Percentiles rank a stretch among this genome's conserved stretches.
These are phyloP conservation scores for Teunomyces funiuensis DNA, from an alignment of 805 yeast species.

Conservation along the genomic window DNA sequence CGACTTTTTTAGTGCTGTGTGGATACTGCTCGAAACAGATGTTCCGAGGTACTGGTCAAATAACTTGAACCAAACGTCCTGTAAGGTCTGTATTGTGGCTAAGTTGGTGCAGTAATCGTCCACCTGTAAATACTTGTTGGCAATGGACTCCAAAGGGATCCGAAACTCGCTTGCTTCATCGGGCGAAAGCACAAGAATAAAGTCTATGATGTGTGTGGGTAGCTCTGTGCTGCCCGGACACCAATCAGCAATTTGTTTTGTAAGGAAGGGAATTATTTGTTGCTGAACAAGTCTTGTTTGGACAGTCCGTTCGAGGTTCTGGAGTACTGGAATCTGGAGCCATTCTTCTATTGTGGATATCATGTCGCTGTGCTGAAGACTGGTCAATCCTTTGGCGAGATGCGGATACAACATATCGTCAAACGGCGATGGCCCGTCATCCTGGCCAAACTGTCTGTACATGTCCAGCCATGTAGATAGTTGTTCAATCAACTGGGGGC, in stretches of 20 bases:
- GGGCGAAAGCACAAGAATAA: slow-evolving; percentile 15
- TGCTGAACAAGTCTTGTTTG: slow-evolving; percentile 16
- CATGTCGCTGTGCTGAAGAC: slow-evolving; percentile 5
- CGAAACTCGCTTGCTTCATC: slow-evolving; percentile 9
- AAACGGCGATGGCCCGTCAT: slow-evolving; percentile 11
- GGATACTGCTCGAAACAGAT: slow-evolving; percentile 1
- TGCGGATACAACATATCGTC: slow-evolving; percentile 19
- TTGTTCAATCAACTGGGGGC: slow-evolving; percentile 5
- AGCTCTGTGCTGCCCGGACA: slow-evolving; percentile 11
- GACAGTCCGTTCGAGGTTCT: slow-evolving; percentile 12
- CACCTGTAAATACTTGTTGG: slow-evolving; percentile 13
- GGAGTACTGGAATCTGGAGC: slow-evolving; percentile 15
- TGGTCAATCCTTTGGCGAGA: slow-evolving; percentile 1
- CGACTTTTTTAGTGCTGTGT: neutral
- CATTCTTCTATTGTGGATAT: slow-evolving; percentile 16
- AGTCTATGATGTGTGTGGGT: slow-evolving; percentile 21
- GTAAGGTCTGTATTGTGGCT: neutral
- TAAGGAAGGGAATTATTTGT: slow-evolving; percentile 19
- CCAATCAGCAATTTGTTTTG: slow-evolving; percentile 15
- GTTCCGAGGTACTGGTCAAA: slow-evolving; percentile 15
- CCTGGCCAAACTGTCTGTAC: slow-evolving; percentile 11
- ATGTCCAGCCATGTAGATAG: slow-evolving; percentile 16
- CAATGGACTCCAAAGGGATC: slow-evolving; percentile 5
- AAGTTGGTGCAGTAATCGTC: slow-evolving; percentile 7
- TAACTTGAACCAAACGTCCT: slow-evolving; percentile 15